These are phyloP conservation scores for Grosmannia huntii DNA, from an alignment of 2,329 filamentous ascomycete species.

Conservation along the genomic window DNA sequence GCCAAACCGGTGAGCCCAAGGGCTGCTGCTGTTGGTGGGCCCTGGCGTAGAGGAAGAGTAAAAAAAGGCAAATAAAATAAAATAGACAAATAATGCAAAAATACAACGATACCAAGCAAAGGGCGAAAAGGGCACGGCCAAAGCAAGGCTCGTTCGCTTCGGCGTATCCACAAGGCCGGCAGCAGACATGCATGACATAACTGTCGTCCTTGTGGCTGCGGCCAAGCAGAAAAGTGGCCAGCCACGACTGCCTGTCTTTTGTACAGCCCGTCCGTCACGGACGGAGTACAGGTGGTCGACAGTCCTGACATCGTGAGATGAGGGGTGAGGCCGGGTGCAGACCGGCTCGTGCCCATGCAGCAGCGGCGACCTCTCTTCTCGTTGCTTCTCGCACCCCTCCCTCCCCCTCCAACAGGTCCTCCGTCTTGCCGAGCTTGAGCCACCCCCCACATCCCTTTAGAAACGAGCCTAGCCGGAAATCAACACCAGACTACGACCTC, in stretches of 20 bases:
- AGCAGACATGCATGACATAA: background rate
- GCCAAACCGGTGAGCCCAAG: too few species aligned
- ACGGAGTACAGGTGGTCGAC: background rate
- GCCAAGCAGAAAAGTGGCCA: background rate
- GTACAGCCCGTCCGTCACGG: too few species aligned
- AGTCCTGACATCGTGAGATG: conserved; percentile 1
- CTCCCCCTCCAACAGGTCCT: background rate
- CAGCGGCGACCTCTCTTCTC: background rate
- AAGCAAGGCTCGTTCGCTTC: background rate
- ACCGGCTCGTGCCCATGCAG: too few species aligned
- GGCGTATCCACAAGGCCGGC: background rate
- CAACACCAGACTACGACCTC: too few species aligned
- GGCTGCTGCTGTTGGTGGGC: too few species aligned
- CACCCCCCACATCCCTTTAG: too few species aligned
- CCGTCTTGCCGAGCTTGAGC: background rate
- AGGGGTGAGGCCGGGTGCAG: background rate
- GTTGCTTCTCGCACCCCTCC: background rate
- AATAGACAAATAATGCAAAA: background rate
- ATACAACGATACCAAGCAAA: background rate
- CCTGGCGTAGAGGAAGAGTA: background rate
- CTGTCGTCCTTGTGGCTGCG: too few species aligned
- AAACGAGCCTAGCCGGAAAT: background rate
- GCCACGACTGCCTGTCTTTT: too few species aligned
- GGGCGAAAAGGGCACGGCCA: background rate
- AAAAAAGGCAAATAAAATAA: background rate